Evolutionary conservation across 202 grass and related monocot species (phyloP).

Genomic region (Setaria viridis): DNA sequence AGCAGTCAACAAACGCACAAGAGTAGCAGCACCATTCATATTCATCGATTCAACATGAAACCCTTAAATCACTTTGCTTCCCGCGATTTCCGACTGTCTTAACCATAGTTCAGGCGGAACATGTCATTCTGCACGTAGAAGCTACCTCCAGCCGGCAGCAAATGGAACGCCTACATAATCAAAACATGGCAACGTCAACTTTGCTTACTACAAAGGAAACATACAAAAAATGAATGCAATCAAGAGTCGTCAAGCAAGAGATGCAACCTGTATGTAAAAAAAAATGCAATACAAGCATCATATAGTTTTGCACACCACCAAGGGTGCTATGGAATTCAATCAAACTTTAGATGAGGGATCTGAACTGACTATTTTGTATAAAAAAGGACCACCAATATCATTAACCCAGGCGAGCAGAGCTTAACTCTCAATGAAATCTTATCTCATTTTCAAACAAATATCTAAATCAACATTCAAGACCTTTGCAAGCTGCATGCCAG

Average conservation of each 20-base stretch:
- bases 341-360: neutral
- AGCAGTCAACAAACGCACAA: constrained; percentile 15
- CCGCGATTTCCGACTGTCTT: neutral
- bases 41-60: constrained; percentile 37
- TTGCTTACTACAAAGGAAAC: neutral
- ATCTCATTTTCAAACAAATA: no score
- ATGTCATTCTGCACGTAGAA: constrained; percentile 72
- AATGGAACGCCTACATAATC: constrained; percentile 58
- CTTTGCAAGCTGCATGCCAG: neutral
- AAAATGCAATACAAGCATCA: neutral
- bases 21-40: constrained; percentile 30
- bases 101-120: constrained; percentile 70
- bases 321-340: neutral
- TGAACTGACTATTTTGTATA: neutral
- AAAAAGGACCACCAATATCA: neutral
- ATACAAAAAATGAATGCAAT: neutral
- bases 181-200: neutral
- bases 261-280: neutral
- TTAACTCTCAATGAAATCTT: no score
- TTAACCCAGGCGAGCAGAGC: neutral
- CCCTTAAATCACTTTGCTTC: neutral
- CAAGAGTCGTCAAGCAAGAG: neutral
- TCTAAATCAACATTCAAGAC: no score
- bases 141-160: constrained; percentile 42
- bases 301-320: constrained; percentile 7